Conservation (phyloP, 2,329 filamentous ascomycete genomes). For the Akanthomyces uredinophilus region DNA sequence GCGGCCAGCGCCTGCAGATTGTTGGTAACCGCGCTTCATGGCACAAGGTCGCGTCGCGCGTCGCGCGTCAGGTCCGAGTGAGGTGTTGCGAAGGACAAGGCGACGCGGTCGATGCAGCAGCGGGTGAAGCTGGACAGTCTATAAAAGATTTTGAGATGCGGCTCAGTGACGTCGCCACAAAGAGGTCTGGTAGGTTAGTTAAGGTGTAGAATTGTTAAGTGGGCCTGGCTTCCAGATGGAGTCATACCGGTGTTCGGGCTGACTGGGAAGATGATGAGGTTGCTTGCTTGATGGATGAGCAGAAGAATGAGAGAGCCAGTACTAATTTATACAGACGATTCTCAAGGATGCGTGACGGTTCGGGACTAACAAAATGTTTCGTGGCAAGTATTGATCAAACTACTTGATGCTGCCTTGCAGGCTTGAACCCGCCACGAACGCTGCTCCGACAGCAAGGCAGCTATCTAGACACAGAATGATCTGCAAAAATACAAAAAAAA, state of each 20-base stretch:
- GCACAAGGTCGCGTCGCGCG: not conserved
- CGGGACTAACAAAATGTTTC: too few species aligned
- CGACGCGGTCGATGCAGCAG: not conserved
- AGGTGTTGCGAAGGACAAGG: not conserved
- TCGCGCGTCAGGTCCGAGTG: not conserved
- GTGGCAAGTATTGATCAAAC: too few species aligned
- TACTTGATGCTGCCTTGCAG: too few species aligned
- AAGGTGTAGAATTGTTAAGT: slow-evolving; percentile 6
- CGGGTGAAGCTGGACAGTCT: not conserved
- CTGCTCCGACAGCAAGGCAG: too few species aligned
- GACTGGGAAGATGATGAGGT: not conserved
- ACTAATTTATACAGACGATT: too few species aligned
- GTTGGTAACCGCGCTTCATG: slow-evolving; percentile 11
- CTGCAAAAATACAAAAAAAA: too few species aligned
- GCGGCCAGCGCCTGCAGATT: slow-evolving; percentile 1
- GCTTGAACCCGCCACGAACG: too few species aligned
- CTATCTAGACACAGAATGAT: too few species aligned
- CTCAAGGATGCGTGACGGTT: too few species aligned
- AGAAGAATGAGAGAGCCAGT: not conserved
- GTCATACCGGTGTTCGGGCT: slow-evolving; percentile 9
- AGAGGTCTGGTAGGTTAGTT: too few species aligned
- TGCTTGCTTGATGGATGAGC: not conserved
- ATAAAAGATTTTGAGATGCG: slow-evolving; percentile 5
- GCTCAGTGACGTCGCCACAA: slow-evolving; percentile 7
- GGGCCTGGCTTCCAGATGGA: slow-evolving; percentile 2